Evolutionary conservation across 2,329 filamentous ascomycete species (phyloP), one percentile per base, ranked within the genome.

Genomic region (Sordariomycetes sp.): DNA sequence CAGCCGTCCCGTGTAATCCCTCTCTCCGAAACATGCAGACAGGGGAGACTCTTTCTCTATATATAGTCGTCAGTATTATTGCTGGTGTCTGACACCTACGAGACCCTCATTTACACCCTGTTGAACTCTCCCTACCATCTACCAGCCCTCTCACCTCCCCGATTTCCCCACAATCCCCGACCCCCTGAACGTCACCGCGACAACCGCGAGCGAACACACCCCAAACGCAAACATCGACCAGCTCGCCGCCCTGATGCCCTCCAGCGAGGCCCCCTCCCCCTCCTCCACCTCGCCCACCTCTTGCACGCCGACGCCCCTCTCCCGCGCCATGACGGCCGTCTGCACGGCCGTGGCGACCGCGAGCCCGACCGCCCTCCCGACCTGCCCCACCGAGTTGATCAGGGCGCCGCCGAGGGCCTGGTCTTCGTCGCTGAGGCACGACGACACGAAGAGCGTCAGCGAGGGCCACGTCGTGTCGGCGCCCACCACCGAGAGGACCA

Each of bases 361-460:
- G 1, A 89, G 72, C 1, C 83, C 80, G n/a, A 89, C 77, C 0
- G 85, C 79, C 7, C 86, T 74, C 0, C 86, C 86, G 35, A 88
- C 73, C 64, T 87, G 84, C 0, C 81, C 82, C 14, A 85, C 79
- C 0, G 85, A 79, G 60, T 88, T 88, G 65, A 89, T 81, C 10
- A 88, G 76, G 0, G 84, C 86, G 1, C 85, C 86, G 0, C 85
- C 86, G 0, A 89, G 68, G 1, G 84, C 83, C 64, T 89, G 86
- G 61, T 89, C 85, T 55, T 82, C 79, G 0, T 74, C 72, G 0
- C 85, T 81, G 0, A 89, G 73, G 0, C 79, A 75, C 60, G 82
- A 81, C 0, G 85, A 85, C 0, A 81, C 85, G 65, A 87, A 88
- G 0, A 89, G 75, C 0, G 82, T 84, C 20, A 89, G 71, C 4